phyloP scores from a whole-genome alignment of 2,329 filamentous ascomycete genomes.

The Parastagonospora nodorum region DNA sequence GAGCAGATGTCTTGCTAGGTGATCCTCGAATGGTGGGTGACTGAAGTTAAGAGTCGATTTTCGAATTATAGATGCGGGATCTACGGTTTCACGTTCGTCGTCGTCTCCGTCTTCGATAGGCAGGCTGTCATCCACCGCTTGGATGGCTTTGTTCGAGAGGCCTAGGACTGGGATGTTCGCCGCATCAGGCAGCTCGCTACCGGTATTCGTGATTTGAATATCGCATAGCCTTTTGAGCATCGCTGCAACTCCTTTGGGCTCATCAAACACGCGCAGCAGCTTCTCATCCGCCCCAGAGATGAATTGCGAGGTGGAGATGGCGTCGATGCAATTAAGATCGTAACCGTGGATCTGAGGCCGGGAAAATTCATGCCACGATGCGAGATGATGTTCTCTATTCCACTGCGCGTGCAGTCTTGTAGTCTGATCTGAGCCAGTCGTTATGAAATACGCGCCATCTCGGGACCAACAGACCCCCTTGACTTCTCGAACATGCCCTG shows the following conservation, averaged over 20 bases:
- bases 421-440: conserved; percentile 90
- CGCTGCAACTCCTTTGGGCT: conserved; percentile 80
- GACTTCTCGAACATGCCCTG: conserved; percentile 82
- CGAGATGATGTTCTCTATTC: conserved; percentile 53
- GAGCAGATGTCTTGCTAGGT: conserved; percentile 84
- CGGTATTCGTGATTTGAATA: conserved; percentile 47
- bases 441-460: conserved; percentile 81
- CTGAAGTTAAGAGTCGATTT: conserved; percentile 68
- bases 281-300: conserved; percentile 97
- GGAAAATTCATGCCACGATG: conserved; percentile 93
- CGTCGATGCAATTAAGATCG: conserved; percentile 91
- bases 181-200: conserved; percentile 70
- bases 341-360: conserved; percentile 97
- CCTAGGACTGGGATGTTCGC: conserved; percentile 95
- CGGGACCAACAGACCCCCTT: conserved; percentile 84
- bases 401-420: conserved; percentile 85
- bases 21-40: conserved; percentile 86
- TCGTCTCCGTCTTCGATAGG: conserved; percentile 47
- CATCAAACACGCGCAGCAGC: conserved; percentile 91
- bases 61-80: conserved; percentile 61
- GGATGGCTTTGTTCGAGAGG: conserved; percentile 90
- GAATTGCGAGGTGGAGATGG: conserved; percentile 74
- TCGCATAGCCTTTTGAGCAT: conserved; percentile 72
- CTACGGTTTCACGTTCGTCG: conserved; percentile 59
- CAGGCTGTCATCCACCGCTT: conserved; percentile 52